Percentiles rank a stretch among this genome's conserved stretches.
These are phyloP conservation scores for Sporothrix mexicana DNA, from an alignment of 2,329 filamentous ascomycete genomes.

Conservation along the genomic window DNA sequence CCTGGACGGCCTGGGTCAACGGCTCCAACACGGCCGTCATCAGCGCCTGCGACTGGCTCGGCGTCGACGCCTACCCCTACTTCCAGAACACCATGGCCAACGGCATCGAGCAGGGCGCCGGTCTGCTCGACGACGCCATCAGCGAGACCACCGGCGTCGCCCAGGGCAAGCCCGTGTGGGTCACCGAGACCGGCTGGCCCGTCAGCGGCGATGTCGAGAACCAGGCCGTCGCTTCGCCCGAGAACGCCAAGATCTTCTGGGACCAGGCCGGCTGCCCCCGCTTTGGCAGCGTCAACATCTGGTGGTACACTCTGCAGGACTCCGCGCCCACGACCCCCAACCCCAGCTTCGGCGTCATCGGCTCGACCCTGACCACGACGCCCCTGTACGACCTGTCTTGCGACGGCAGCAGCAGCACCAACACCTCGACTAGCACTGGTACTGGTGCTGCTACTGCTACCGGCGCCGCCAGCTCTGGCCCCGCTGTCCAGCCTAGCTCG, in stretches of 20 bases:
- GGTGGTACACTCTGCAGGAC: constrained; percentile 81
- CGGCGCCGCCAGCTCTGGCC: constrained; percentile 13
- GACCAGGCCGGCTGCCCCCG: constrained; percentile 75
- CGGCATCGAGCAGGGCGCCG: constrained; percentile 65
- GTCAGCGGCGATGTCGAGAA: constrained; percentile 69
- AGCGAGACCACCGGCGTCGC: constrained; percentile 63
- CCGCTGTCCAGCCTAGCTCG: constrained; percentile 5
- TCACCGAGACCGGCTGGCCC: constrained; percentile 90
- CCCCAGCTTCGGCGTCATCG: constrained; percentile 74
- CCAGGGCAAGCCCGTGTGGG: constrained; percentile 75
- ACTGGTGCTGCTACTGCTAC: constrained; percentile 14
- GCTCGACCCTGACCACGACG: constrained; percentile 56
- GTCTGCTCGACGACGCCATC: constrained; percentile 72
- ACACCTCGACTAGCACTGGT: constrained; percentile 32
- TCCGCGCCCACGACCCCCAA: constrained; percentile 62
- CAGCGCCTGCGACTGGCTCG: constrained; percentile 75
- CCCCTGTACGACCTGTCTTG: constrained; percentile 70
- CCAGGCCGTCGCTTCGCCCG: constrained; percentile 64
- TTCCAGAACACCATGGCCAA: constrained; percentile 75
- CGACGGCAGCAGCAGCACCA: constrained; percentile 40
- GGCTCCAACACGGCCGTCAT: constrained; percentile 72
- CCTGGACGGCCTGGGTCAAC: constrained; percentile 83
- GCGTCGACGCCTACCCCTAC: constrained; percentile 85
- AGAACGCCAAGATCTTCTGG: constrained; percentile 83
- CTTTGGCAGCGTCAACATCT: constrained; percentile 69